phyloP scores from a whole-genome alignment of 371 early-diverging fungal genomes.

The Mortierella sp. region DNA sequence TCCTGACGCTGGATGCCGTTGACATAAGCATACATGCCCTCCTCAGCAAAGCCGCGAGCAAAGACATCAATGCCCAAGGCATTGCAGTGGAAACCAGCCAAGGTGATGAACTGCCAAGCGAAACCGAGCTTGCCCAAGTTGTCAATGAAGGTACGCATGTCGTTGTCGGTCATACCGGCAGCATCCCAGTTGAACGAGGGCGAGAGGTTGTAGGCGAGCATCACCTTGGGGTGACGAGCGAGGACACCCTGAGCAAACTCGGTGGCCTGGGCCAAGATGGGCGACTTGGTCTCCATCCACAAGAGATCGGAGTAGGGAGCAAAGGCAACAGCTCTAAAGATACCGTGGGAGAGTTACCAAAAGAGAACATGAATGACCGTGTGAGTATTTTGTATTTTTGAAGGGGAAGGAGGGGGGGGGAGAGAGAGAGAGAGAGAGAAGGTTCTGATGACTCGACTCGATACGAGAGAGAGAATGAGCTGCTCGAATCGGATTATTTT shows the following conservation, averaged over 20 bases:
- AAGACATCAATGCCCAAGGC: slow-evolving; percentile 87
- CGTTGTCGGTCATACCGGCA: slow-evolving; percentile 91
- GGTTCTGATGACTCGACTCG: too few relatives aligned
- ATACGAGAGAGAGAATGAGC: too few relatives aligned
- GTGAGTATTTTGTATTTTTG: too few relatives aligned
- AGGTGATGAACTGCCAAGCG: slow-evolving; percentile 98
- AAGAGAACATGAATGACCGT: background rate
- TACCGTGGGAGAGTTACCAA: background rate
- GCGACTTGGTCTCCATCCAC: slow-evolving; percentile 99
- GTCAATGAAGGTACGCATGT: slow-evolving; percentile 85
- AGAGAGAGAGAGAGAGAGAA: too few relatives aligned
- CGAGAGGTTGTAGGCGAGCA: slow-evolving; percentile 95
- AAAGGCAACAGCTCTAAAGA: slow-evolving; percentile 78
- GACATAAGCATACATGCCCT: slow-evolving; percentile 97
- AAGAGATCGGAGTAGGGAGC: slow-evolving; percentile 94
- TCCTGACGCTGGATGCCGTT: slow-evolving; percentile 95
- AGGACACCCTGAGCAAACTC: slow-evolving; percentile 91
- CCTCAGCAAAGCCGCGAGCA: slow-evolving; percentile 88
- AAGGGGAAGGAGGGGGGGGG: too few relatives aligned
- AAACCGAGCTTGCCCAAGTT: slow-evolving; percentile 94
- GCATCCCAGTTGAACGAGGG: slow-evolving; percentile 99
- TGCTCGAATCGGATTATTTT: too few relatives aligned
- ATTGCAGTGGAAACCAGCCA: slow-evolving; percentile 97
- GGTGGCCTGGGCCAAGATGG: slow-evolving; percentile 91
- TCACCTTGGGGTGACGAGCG: slow-evolving; percentile 61